Base-by-base conservation (phyloP, 75 land plant genomes). In the Cupressus sempervirens region DNA sequence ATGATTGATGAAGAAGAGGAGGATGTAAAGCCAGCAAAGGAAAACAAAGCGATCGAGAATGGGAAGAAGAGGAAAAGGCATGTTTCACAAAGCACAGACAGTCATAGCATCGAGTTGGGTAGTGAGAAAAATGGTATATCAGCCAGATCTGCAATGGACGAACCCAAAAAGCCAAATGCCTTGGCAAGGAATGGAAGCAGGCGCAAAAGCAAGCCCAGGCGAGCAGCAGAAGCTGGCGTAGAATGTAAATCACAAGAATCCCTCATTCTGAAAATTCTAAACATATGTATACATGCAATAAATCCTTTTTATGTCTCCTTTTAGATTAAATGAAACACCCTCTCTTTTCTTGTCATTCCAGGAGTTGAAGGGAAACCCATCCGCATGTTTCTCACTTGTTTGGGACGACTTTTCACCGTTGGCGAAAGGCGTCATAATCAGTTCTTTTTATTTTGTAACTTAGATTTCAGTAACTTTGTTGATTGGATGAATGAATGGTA, bases 211-310 rank as follows among this genome's bases (percentile, higher is more conserved):
- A 93, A 87, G 76, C 93, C 94, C 48, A 88, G 88, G 41, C 88
- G 94, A 38, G 93, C 94, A 38, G 93, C 94, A 10, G 94, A 91
- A 83, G 94, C 87, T 20, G 93, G 86, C 82, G 89, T 91, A 62
- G 89, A 88, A 74, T 93, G 94, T 90, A 87, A 88, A 54, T 91
- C 86, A 91, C 76, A 48, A 1, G 58, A 26, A 73, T 74, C 72
- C 45, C 80, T 38, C 23, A 43, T 43, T 41, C 48, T 43, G 80
- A 77, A 40, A 40, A 10, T 43, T 79, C 48, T 79, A 26, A 43
- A 48, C 48, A 9, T 79, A 11, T 79, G 30, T 79, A 45, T 45
- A 26, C 14, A 1, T n/a, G n/a, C 41, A 43, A 10, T 79, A 23
- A 79, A 43, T 13, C 29, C n/a, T 48, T 79, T 77, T 23, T 23